Evolutionary conservation across 2,329 filamentous ascomycete species (phyloP).

Genomic region (Phialophora tarda): DNA sequence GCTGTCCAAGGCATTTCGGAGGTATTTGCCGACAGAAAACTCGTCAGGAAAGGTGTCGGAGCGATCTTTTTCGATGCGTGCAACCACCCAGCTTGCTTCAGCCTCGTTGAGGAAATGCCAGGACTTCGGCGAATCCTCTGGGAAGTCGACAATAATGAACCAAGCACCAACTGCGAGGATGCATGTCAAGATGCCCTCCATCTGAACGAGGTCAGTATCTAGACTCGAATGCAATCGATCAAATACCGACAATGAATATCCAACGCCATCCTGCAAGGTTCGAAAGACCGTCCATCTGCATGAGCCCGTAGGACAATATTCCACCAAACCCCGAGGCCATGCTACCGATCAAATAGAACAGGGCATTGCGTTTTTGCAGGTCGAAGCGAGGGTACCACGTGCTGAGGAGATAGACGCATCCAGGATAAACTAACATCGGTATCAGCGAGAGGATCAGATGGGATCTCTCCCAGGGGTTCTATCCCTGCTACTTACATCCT

Average conservation of each 20-base stretch:
- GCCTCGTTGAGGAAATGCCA: constrained; percentile 45
- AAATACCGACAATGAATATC: constrained; percentile 13
- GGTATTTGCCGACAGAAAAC: constrained; percentile 56
- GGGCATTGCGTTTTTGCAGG: constrained; percentile 47
- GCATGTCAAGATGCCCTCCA: constrained; percentile 45
- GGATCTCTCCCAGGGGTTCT: no score
- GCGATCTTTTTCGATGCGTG: constrained; percentile 59
- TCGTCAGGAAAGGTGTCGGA: constrained; percentile 57
- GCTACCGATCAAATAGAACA: constrained; percentile 56
- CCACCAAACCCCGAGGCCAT: constrained; percentile 39
- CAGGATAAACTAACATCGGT: background rate
- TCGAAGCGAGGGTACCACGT: constrained; percentile 41
- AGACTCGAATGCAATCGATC: background rate
- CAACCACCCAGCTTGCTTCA: constrained; percentile 42
- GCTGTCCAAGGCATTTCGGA: constrained; percentile 54
- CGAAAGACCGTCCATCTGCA: constrained; percentile 57
- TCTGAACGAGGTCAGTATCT: background rate
- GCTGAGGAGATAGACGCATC: constrained; percentile 69
- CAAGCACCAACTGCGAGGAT: constrained; percentile 50
- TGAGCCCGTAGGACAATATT: constrained; percentile 52
- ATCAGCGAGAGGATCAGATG: background rate
- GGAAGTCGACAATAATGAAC: constrained; percentile 54
- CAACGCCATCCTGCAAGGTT: constrained; percentile 51
- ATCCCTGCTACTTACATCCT: constrained; percentile 51
- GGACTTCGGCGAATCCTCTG: constrained; percentile 41